Percentiles rank a stretch among this genome's conserved stretches.
These are phyloP conservation scores for Boletus vermiculosoides DNA, from an alignment of 768 basidiomycete species.

Conservation along the genomic window DNA sequence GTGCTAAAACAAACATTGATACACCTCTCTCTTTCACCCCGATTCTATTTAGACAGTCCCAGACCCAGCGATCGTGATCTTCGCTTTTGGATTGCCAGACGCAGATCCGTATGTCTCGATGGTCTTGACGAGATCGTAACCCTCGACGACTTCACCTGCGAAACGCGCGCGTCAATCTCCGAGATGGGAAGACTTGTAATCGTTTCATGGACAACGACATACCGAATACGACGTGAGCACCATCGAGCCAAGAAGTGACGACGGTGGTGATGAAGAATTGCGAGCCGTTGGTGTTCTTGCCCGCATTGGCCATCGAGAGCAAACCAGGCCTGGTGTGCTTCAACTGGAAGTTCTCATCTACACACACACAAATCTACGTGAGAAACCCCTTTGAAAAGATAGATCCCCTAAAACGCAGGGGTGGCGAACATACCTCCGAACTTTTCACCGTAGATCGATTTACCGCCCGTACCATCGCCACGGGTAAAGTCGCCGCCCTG, in stretches of 20 bases:
- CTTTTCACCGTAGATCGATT: constrained; percentile 68
- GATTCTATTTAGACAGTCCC: neutral
- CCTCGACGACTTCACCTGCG: constrained; percentile 10
- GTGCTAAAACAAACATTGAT: neutral
- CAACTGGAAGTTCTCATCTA: constrained; percentile 82
- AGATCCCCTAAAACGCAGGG: too few relatives aligned
- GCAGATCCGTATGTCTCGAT: neutral
- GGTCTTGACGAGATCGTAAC: neutral
- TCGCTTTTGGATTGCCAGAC: neutral
- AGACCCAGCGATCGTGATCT: neutral
- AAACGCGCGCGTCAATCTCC: neutral
- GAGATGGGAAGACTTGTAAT: neutral
- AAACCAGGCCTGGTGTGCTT: constrained; percentile 71
- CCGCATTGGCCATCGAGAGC: constrained; percentile 81
- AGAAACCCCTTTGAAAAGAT: constrained; percentile 7
- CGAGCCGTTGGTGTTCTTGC: constrained; percentile 80
- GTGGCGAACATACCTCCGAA: constrained; percentile 47
- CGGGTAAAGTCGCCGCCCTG: constrained; percentile 88
- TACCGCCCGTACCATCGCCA: constrained; percentile 72
- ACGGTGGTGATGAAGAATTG: constrained; percentile 93
- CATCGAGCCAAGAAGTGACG: constrained; percentile 76
- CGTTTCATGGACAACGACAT: constrained; percentile 4
- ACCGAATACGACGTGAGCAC: constrained; percentile 75
- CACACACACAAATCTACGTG: constrained; percentile 16
- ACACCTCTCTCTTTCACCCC: neutral